A percentile compares a stretch with the other conserved stretches of the same genome.
These are phyloP conservation scores for Irpex sp. DNA, from an alignment of 1,284 basidiomycete genomes.

Conservation along the genomic window DNA sequence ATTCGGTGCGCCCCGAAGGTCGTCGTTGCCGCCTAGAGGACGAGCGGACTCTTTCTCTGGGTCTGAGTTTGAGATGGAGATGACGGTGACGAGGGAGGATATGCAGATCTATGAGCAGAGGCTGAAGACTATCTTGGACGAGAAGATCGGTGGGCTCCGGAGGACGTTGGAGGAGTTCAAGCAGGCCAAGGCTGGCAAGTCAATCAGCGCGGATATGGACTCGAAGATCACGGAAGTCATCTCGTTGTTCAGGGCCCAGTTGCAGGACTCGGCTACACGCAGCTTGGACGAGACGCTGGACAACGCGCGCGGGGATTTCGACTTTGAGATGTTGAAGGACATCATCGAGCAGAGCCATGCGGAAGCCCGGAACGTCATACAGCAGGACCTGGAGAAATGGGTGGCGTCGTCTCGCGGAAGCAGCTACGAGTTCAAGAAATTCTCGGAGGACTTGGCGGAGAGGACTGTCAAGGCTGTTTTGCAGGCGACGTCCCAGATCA, in stretches of 20 bases:
- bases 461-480: conserved; percentile 56
- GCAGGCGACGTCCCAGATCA: conserved; percentile 57
- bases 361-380: conserved; percentile 53
- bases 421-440: conserved; percentile 22
- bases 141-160: conserved; percentile 55
- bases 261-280: conserved; percentile 56
- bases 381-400: conserved; percentile 51
- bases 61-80: conserved; percentile 45
- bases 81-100: conserved; percentile 50
- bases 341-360: conserved; percentile 65
- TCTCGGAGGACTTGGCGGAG: conserved; percentile 55
- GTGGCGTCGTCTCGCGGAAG: conserved; percentile 25
- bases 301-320: conserved; percentile 72
- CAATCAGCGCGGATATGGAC: conserved; percentile 45
- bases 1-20: conserved; percentile 43
- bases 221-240: conserved; percentile 64
- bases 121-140: conserved; percentile 59
- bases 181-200: conserved; percentile 9
- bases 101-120: conserved; percentile 56
- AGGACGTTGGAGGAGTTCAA: conserved; percentile 20
- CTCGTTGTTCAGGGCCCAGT: conserved; percentile 60
- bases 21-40: conserved; percentile 58
- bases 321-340: conserved; percentile 71
- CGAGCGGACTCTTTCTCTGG: conserved; percentile 24
- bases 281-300: conserved; percentile 61